phyloP scores from a whole-genome alignment of 495 filamentous ascomycete genomes.

The Peziza echinospora region DNA sequence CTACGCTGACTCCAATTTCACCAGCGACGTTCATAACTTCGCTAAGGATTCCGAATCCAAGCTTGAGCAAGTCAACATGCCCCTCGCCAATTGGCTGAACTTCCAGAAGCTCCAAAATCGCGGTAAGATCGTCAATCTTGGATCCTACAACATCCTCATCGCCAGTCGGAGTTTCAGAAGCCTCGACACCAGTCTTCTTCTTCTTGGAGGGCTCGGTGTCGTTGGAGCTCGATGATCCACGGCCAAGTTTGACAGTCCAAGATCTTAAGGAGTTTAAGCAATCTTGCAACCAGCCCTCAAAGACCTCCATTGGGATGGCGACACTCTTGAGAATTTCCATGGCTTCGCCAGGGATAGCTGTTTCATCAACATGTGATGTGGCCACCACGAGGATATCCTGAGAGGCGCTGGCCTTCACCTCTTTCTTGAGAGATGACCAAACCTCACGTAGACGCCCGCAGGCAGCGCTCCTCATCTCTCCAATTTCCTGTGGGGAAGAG shows the following conservation, averaged over 20 bases:
- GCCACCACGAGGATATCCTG: slow-evolving; percentile 37
- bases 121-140: slow-evolving; percentile 39
- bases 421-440: slow-evolving; percentile 24
- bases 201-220: slow-evolving; percentile 3
- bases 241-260: neutral
- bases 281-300: slow-evolving; percentile 21
- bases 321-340: slow-evolving; percentile 44
- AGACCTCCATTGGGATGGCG: slow-evolving; percentile 43
- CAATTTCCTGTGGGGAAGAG: neutral
- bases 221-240: neutral
- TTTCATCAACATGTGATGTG: slow-evolving; percentile 7
- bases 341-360: slow-evolving; percentile 9
- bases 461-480: neutral
- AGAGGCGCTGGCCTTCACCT: slow-evolving; percentile 35
- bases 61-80: slow-evolving; percentile 49
- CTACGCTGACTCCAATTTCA: slow-evolving; percentile 49
- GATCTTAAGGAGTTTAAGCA: slow-evolving; percentile 5
- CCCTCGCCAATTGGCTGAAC: slow-evolving; percentile 40
- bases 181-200: slow-evolving; percentile 12
- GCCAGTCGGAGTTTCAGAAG: slow-evolving; percentile 25
- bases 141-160: slow-evolving; percentile 39
- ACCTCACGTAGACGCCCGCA: neutral
- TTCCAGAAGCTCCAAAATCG: slow-evolving; percentile 76
- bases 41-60: slow-evolving; percentile 60
- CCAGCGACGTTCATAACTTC: slow-evolving; percentile 62